phyloP scores from a whole-genome alignment of 2,329 filamentous ascomycete species.

The Scleromitrula shiraiana region DNA sequence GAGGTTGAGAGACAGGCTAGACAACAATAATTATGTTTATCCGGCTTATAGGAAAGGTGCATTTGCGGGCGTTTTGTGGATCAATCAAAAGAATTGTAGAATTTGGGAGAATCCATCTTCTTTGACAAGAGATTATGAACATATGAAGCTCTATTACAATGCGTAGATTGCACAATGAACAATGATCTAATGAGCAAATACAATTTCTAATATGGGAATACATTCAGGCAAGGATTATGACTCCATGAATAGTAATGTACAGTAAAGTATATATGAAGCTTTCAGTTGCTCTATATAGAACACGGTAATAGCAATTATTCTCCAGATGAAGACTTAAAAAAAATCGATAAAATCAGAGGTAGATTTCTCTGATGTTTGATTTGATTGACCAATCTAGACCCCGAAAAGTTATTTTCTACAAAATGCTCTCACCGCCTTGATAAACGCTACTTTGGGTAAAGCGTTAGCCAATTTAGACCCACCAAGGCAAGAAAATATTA shows the following conservation, averaged over 20 bases:
- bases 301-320: too few relatives aligned
- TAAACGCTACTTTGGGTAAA: not conserved
- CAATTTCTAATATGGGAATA: conserved; percentile 7
- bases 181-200: too few relatives aligned
- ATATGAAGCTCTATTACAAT: not conserved
- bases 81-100: conserved; percentile 11
- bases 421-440: not conserved
- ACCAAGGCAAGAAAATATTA: not conserved
- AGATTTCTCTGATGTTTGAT: too few relatives aligned
- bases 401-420: too few relatives aligned
- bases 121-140: conserved; percentile 4
- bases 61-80: conserved; percentile 26
- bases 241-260: too few relatives aligned
- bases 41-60: conserved; percentile 17
- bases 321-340: too few relatives aligned
- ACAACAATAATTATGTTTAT: conserved; percentile 23
- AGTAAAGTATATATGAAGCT: too few relatives aligned
- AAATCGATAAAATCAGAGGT: too few relatives aligned
- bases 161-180: too few relatives aligned
- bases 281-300: too few relatives aligned
- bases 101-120: conserved; percentile 1
- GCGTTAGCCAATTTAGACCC: not conserved
- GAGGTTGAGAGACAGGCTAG: conserved; percentile 82
- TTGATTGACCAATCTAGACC: too few relatives aligned
- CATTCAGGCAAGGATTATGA: too few relatives aligned